A percentile compares a stretch with the other conserved stretches of the same genome.
phyloP scores from a whole-genome alignment of 805 yeast species.

The Yarrowia bubula region DNA sequence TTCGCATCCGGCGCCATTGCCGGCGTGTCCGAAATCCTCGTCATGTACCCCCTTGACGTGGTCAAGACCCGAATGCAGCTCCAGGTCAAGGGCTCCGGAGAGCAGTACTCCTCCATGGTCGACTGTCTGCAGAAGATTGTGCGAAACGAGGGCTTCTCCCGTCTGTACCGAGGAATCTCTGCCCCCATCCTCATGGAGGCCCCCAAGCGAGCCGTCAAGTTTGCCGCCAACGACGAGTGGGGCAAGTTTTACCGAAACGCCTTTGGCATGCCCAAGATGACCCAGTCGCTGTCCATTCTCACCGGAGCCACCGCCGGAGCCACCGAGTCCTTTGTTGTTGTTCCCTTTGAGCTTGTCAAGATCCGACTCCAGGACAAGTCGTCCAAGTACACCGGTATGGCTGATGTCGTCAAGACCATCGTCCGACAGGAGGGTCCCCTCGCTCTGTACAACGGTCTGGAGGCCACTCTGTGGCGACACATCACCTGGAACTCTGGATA shows the following conservation, averaged over 20 bases:
- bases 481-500: conserved; percentile 97
- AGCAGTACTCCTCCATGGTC: conserved; percentile 76
- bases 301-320: conserved; percentile 99
- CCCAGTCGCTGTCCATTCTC: conserved; percentile 78
- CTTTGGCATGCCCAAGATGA: conserved; percentile 69
- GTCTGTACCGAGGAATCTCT: conserved; percentile 87
- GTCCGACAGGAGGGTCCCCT: conserved; percentile 72
- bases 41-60: conserved; percentile 95
- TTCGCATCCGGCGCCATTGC: conserved; percentile 92
- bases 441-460: conserved; percentile 90
- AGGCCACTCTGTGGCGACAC: conserved; percentile 97
- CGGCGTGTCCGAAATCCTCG: conserved; percentile 92
- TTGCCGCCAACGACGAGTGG: conserved; percentile 97
- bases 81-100: conserved; percentile 57
- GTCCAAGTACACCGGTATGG: conserved; percentile 78
- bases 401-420: conserved; percentile 74
- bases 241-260: conserved; percentile 72
- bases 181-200: conserved; percentile 99
- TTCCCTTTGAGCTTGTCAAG: conserved; percentile 94
- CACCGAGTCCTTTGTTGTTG: conserved; percentile 92
- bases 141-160: conserved; percentile 75
- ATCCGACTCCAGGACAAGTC: conserved; percentile 89
- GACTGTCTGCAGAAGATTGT: conserved; percentile 83
- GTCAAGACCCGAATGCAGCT: conserved; percentile 95
- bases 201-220: conserved; percentile 97